phyloP scores from a whole-genome alignment of 169 alveolate genomes.

The Plasmodium knowlesi region DNA sequence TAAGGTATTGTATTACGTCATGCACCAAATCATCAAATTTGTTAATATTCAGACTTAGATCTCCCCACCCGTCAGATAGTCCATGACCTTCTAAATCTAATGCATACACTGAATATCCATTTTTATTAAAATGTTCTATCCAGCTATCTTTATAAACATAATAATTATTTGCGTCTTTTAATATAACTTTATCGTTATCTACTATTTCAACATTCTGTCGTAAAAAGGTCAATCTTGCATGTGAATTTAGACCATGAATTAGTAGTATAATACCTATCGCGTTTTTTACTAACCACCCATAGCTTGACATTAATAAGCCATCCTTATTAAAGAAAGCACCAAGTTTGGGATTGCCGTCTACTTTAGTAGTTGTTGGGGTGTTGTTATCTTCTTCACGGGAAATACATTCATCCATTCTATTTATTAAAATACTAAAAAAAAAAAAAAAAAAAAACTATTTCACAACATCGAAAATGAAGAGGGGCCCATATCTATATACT shows the following conservation, averaged over 20 bases:
- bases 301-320: constrained; percentile 75
- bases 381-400: background rate
- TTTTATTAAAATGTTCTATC: constrained; percentile 74
- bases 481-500: background rate
- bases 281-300: constrained; percentile 58
- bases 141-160: constrained; percentile 77
- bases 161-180: constrained; percentile 43
- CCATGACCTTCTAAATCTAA: constrained; percentile 82
- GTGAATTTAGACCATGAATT: constrained; percentile 80
- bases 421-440: background rate
- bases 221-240: constrained; percentile 77
- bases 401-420: background rate
- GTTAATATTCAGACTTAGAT: constrained; percentile 47
- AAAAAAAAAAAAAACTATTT: background rate
- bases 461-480: background rate
- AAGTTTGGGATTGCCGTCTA: constrained; percentile 67
- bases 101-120: constrained; percentile 77
- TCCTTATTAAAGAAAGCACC: constrained; percentile 76
- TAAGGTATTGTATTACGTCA: constrained; percentile 80
- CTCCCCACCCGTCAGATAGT: constrained; percentile 76
- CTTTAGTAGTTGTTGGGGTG: background rate
- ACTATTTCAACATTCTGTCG: constrained; percentile 77
- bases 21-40: constrained; percentile 74
- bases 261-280: constrained; percentile 76
- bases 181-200: constrained; percentile 22